Base-by-base conservation (phyloP, 164 flowering plant species). In the Litsea cubeba region DNA sequence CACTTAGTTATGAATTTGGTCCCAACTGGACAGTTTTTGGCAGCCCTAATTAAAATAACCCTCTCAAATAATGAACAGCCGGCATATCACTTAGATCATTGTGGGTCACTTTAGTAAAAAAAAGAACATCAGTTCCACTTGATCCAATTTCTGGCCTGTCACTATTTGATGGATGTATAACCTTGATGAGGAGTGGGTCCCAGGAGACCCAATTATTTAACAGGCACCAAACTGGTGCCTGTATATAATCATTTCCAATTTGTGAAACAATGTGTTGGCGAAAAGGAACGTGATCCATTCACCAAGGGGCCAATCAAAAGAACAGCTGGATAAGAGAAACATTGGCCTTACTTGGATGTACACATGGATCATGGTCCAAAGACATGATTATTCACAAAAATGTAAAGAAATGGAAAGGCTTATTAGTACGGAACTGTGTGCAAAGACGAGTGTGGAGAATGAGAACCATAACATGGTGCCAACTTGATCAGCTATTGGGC, bases 401-500 rank as follows among this genome's bases (percentile, higher is more conserved):
- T 54, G 60, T 30, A 65, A 18, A 30, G 69, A 30, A 65, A 26
- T 26, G 18, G 28, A 49, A 69, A 10, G 18, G 8, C 57, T 17
- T 54, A 20, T 15, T 54, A 71, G n/a, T 28, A 51, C 73, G 66
- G 40, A 65, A 83, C 85, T 77, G 20, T 83, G 82, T 4, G 82
- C 78, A 67, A 74, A 81, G 6, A 79, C 76, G 25, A 79, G 54
- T 0, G 79, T 73, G 15, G 79, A 72, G 66, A 79, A 77, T 65
- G 82, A 64, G 49, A 79, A 76, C 67, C 68, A 84, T 26, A 79
- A 75, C 64, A 78, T 68, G 65, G 60, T 69, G 17, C 81, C 81
- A 6, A 72, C 30, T 23, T 79, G 82, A 5, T 80, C 28, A 0
- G 30, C 23, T 3, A 46, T 57, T 1, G 81, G 64, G 8, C 82